A percentile compares a stretch with the other conserved stretches of the same genome.
These are phyloP conservation scores for Avicennia marina DNA, from an alignment of 257 asterid genomes.

Conservation along the genomic window DNA sequence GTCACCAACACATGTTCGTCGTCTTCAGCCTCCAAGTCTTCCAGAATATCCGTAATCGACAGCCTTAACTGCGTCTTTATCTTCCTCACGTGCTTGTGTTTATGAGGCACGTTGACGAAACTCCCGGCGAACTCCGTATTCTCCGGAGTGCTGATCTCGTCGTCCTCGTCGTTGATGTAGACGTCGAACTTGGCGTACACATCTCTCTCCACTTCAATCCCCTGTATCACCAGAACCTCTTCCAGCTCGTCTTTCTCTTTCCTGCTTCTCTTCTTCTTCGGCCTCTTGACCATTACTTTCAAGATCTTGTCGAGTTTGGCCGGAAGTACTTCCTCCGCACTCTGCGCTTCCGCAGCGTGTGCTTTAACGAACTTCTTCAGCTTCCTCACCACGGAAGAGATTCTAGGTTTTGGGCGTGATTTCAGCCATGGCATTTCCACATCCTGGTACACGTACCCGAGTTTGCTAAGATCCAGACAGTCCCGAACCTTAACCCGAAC, in stretches of 20 bases:
- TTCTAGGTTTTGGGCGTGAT: slow-evolving; percentile 49
- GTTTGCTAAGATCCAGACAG: slow-evolving; percentile 40
- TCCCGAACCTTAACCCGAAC: slow-evolving; percentile 69
- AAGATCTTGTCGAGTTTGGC: slow-evolving; percentile 42
- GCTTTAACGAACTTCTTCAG: slow-evolving; percentile 47
- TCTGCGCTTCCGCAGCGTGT: slow-evolving; percentile 31
- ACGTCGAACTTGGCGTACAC: slow-evolving; percentile 58
- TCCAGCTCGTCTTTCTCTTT: slow-evolving; percentile 60
- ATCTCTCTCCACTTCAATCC: slow-evolving; percentile 50
- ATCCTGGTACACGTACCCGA: slow-evolving; percentile 59
- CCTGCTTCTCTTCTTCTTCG: slow-evolving; percentile 59
- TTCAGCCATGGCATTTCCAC: slow-evolving; percentile 56
- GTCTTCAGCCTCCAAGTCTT: slow-evolving; percentile 60
- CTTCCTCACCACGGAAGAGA: slow-evolving; percentile 30
- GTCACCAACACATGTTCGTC: slow-evolving; percentile 64
- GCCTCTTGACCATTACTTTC: slow-evolving; percentile 61
- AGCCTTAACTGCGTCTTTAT: slow-evolving; percentile 46
- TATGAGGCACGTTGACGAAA: slow-evolving; percentile 65
- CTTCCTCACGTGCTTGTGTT: slow-evolving; percentile 36
- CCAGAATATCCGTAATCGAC: slow-evolving; percentile 51
- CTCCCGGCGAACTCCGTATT: slow-evolving; percentile 68
- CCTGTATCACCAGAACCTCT: slow-evolving; percentile 44
- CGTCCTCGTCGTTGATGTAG: slow-evolving; percentile 61
- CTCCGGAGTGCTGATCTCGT: slow-evolving; percentile 31
- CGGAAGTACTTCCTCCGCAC: slow-evolving; percentile 36